A percentile compares a stretch with the other conserved stretches of the same genome.
Evolutionary conservation across 139 green algal species (phyloP).

Genomic region (Picochlorum sp.): DNA sequence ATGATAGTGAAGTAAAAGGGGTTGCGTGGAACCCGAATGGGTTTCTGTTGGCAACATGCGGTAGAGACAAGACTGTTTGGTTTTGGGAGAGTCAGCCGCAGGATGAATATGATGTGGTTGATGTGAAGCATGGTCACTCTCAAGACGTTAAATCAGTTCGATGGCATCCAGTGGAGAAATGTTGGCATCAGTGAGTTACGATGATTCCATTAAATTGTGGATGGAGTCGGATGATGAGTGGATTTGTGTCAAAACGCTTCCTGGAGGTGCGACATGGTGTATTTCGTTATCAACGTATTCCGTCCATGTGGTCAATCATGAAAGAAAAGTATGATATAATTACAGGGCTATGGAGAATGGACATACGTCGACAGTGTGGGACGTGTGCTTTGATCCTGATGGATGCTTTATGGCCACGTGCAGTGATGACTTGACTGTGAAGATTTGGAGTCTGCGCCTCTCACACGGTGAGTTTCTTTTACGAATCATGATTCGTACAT

Average conservation of each 20-base stretch:
- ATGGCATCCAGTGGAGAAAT: constrained; percentile 79
- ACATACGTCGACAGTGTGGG: constrained; percentile 83
- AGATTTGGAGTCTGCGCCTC: constrained; percentile 44
- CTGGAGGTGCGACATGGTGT: constrained; percentile 31
- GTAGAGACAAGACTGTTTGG: constrained; percentile 91
- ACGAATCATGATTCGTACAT: neutral
- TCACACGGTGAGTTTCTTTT: neutral
- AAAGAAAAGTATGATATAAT: neutral
- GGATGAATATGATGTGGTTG: constrained; percentile 88
- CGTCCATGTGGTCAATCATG: no score
- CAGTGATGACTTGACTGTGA: constrained; percentile 73
- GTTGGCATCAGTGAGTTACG: constrained; percentile 79
- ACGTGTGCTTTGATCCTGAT: constrained; percentile 48
- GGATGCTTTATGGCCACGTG: constrained; percentile 68
- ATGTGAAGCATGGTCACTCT: constrained; percentile 86
- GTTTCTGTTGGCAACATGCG: constrained; percentile 80
- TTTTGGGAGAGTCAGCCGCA: constrained; percentile 81
- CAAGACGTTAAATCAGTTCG: constrained; percentile 91
- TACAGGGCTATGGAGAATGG: constrained; percentile 24
- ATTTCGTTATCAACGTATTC: neutral
- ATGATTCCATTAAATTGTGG: constrained; percentile 91
- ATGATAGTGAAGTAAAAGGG: constrained; percentile 94
- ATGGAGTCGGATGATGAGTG: constrained; percentile 75
- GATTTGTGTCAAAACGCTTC: constrained; percentile 71
- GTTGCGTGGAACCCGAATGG: constrained; percentile 78